phyloP scores from a whole-genome alignment of 2,329 filamentous ascomycete species.

The Fusarium nematophilum region DNA sequence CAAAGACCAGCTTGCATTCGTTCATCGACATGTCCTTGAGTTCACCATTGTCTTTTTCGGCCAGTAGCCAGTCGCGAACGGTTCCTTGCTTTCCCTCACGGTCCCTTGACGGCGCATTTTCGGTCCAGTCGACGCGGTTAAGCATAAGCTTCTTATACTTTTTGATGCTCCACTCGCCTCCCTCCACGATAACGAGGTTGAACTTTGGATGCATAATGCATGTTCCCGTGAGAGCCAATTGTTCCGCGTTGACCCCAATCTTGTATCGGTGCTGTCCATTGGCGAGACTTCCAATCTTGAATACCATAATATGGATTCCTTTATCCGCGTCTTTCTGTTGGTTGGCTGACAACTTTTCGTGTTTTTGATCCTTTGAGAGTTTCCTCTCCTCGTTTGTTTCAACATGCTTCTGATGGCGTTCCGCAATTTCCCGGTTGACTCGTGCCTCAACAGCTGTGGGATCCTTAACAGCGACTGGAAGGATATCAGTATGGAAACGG shows the following conservation, averaged over 20 bases:
- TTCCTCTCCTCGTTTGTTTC: slow-evolving; percentile 85
- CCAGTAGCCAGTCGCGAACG: slow-evolving; percentile 79
- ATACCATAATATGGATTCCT: slow-evolving; percentile 87
- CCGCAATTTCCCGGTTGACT: slow-evolving; percentile 92
- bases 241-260: slow-evolving; percentile 91
- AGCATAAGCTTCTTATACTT: slow-evolving; percentile 94
- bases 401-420: slow-evolving; percentile 83
- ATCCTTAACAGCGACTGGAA: slow-evolving; percentile 79
- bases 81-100: slow-evolving; percentile 70
- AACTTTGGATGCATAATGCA: slow-evolving; percentile 91
- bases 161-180: slow-evolving; percentile 83
- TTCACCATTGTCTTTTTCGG: slow-evolving; percentile 80
- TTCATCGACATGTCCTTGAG: slow-evolving; percentile 87
- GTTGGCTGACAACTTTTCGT: slow-evolving; percentile 84
- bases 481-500: slow-evolving; percentile 31
- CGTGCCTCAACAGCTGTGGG: slow-evolving; percentile 96
- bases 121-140: slow-evolving; percentile 93
- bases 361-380: slow-evolving; percentile 86
- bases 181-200: slow-evolving; percentile 91
- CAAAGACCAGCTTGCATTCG: slow-evolving; percentile 86
- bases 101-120: slow-evolving; percentile 78
- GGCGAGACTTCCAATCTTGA: slow-evolving; percentile 88
- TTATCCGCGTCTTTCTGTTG: slow-evolving; percentile 90
- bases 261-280: slow-evolving; percentile 96
- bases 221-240: slow-evolving; percentile 87